Evolutionary conservation across 169 alveolate genomes (phyloP), one percentile per base, ranked within the genome.

Genomic region (Cryptosporidium tyzzeri): DNA sequence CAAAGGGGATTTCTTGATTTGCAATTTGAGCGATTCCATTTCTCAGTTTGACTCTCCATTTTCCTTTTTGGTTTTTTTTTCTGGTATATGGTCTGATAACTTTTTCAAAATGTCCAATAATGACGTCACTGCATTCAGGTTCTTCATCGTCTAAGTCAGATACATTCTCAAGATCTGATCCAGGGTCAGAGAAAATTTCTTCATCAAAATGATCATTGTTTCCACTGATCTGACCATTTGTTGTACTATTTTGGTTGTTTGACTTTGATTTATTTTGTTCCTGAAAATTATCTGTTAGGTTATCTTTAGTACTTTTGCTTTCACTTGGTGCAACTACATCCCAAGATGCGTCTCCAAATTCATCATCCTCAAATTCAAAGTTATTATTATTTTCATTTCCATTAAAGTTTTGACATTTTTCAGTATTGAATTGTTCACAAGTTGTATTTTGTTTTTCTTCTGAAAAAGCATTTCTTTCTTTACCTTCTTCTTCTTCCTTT

Each of bases 1-100:
- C 86, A 74, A 74, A 74, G 29, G 71, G 71, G n/a, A 74, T 74
- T 58, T 74, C 86, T 16, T 74, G 73, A 41, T 74, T 74, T 23
- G 73, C 71, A 33, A 74, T 74, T 61, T 74, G 86, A 55, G 86
- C 86, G n/a, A 74, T 74, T 58, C 86, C 86, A 6, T 74, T 74
- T 39, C 86, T 74, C 45, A 74, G 45, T 44, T 53, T 74, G 16
- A 74, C 59, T 31, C 86, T 53, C 86, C 86, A 74, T 26, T 74
- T 74, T 4, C 86, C 86, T 58, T 61, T 74, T 53, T 74, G 86
- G 26, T 58, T 74, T 61, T 74, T 55, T 35, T 74, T 74, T 37
- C 86, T 53, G n/a, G 86, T 35, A 74, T 74, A 74, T 8, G 86
- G 86, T 16, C 86, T 74, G 7, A 59, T 37, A 7, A 74, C 71